These are phyloP conservation scores for Russula ochroleuca DNA, from an alignment of 768 basidiomycete genomes.

Conservation along the genomic window DNA sequence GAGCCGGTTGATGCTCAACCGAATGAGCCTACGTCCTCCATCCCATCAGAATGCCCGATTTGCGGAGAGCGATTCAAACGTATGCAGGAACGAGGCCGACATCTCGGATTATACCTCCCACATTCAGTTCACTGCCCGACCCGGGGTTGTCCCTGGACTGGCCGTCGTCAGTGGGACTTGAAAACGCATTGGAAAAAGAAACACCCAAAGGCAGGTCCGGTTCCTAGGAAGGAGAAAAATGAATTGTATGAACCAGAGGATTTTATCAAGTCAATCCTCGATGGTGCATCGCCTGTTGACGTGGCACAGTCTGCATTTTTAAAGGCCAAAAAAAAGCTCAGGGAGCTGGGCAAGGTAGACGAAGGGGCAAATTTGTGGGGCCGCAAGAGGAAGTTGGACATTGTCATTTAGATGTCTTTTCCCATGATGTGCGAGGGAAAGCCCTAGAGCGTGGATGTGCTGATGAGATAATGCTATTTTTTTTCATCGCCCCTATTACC, in stretches of 20 bases:
- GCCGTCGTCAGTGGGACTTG: not conserved
- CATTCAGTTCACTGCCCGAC: not conserved
- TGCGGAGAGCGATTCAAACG: not conserved
- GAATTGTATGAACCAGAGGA: not conserved
- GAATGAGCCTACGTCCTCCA: not conserved
- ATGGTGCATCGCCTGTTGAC: not conserved
- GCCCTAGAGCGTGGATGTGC: too few species aligned
- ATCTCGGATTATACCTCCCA: not conserved
- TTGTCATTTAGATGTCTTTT: too few species aligned
- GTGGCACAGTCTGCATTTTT: not conserved
- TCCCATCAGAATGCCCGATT: not conserved
- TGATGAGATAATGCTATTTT: too few species aligned
- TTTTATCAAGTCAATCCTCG: not conserved
- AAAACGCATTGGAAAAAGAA: not conserved
- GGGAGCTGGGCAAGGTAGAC: not conserved
- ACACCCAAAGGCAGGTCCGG: not conserved
- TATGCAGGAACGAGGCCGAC: not conserved
- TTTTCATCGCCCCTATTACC: too few species aligned
- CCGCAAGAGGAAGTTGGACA: not conserved
- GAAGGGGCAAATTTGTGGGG: not conserved
- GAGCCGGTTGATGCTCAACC: not conserved
- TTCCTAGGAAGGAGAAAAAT: not conserved
- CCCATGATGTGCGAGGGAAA: too few species aligned
- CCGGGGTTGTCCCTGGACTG: not conserved
- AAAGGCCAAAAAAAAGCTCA: not conserved